Conservation (phyloP, 768 basidiomycete genomes). For the Mycena sanguinolenta region DNA sequence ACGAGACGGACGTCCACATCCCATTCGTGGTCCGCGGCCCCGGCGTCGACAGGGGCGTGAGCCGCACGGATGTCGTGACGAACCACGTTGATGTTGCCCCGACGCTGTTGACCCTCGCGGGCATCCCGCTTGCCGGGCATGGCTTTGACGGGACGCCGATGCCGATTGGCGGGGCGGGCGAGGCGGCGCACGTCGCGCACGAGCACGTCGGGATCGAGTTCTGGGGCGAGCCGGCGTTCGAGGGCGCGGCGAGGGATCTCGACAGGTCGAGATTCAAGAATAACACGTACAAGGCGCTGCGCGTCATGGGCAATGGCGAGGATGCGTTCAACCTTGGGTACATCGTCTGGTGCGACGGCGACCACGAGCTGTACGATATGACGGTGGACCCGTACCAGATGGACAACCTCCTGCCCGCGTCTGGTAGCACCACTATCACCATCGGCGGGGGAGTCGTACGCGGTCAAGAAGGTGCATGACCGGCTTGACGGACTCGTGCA, state of each 20-base stretch:
- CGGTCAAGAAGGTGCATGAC: conserved; percentile 1
- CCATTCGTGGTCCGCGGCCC: background rate
- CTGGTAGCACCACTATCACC: background rate
- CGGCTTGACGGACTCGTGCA: conserved; percentile 3
- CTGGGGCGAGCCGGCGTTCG: background rate
- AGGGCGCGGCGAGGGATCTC: background rate
- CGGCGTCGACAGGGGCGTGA: conserved; percentile 1
- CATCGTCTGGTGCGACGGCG: background rate
- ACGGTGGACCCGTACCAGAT: conserved; percentile 1
- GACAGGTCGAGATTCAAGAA: background rate
- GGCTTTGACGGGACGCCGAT: conserved; percentile 4
- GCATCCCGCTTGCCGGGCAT: background rate
- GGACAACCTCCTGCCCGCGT: background rate
- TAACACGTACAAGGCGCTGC: conserved; percentile 6
- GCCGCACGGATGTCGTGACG: background rate
- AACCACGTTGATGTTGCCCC: background rate
- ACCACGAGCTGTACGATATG: conserved; percentile 6
- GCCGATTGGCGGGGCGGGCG: background rate
- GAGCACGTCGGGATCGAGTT: conserved; percentile 3
- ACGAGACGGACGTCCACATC: conserved; percentile 5
- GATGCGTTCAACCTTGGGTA: background rate
- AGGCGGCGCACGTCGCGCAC: conserved; percentile 1
- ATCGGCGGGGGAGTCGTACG: conserved; percentile 1
- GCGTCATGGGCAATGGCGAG: background rate
- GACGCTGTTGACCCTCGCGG: conserved; percentile 2